Base-by-base conservation (phyloP, 164 flowering plant genomes). In the Santalum album region DNA sequence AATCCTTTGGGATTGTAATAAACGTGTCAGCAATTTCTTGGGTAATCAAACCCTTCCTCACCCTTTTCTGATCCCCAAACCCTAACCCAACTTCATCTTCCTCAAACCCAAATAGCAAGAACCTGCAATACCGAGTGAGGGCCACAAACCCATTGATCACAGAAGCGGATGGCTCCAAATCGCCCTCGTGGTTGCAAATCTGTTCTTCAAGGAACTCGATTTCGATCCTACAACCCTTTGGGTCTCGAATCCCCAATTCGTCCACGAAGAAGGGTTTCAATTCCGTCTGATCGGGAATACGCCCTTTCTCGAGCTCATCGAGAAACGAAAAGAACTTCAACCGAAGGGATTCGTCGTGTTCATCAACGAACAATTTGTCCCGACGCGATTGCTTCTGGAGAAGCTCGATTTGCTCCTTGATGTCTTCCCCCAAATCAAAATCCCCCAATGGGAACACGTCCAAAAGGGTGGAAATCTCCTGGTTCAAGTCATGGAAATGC, bases 121-220 rank as follows among this genome's bases (percentile, higher is more conserved):
- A 86, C 68, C 88, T 77, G 53, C 82, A 73, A 61, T 87, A 94
- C 51, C 99, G 36, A 14, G 72, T 65, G 1, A 94, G 44, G 0
- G 90, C 96, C 19, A 90, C 82, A 56, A 90, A 77, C 32, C 95
- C 92, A 58, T 77, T 75, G n/a, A 87, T 75, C 51, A 87, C 80
- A 0, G 88, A 64, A 6, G 69, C 76, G 0, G 77, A 55, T 0
- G 99, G 90, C 60, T 87, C 92, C 23, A 78, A 62, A 60, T 82
- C 95, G 7, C 83, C 92, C 35, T 79, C 96, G 20, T 77, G 83
- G 58, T 75, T 72, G 52, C 64, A 72, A 65, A 87, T 75, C 61
- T 86, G 85, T 64, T 90, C 99, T 64, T 90, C 99, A 55, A 94
- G 67, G 59, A 75, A 80, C 72, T 87, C 99, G 68, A 90, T 90